Evolutionary conservation across 208 protist species (phyloP), one percentile per base, ranked within the genome.

Genomic region (Naegleria fowleri): DNA sequence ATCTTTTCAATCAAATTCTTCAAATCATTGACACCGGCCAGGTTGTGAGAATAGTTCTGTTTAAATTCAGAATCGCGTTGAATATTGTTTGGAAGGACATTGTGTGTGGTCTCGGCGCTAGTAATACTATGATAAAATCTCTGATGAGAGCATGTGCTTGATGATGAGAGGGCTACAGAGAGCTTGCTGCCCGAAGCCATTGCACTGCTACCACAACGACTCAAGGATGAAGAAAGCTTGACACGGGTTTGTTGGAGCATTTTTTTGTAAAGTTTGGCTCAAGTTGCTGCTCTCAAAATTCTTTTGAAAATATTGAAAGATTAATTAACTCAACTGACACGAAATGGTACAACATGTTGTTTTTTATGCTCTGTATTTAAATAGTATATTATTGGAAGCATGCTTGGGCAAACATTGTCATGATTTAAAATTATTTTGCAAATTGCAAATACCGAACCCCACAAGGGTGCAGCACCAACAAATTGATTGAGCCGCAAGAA

Each of bases 51-150:
- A 7, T 86, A 41, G 87, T 95, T 95, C 1, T 90, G 67, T 51
- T 90, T 90, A 58, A 79, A 96, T 58, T 95, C 93, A 41, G 43
- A 92, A 79, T 94, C 94, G 25, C 41, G 38, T 11, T 36, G 13
- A 51, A 90, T 51, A 51, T 19, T 51, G 48, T 48, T 48, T 43
- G 40, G 25, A 13, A 90, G 13, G 79, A 75, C 25, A 48, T 90
- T 90, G 4, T 41, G 41, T 11, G 29, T 79, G 16, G 39, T 41
- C 43, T 90, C 87, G 19, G 48, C 87, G 51, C 5, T 38, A n/a
- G 48, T 90, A 67, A 87, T 87, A n/a, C 16, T 29, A 86, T 86
- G 83, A 86, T 85, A 85, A 33, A 43, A 85, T 85, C 79, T 43
- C 11, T 83, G 7, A 83, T 40, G 9, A 48, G 1, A 7, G 43